Percentiles rank a stretch among this genome's conserved stretches.
phyloP scores from a whole-genome alignment of 345 rosid genomes.

The Moringa oleifera region DNA sequence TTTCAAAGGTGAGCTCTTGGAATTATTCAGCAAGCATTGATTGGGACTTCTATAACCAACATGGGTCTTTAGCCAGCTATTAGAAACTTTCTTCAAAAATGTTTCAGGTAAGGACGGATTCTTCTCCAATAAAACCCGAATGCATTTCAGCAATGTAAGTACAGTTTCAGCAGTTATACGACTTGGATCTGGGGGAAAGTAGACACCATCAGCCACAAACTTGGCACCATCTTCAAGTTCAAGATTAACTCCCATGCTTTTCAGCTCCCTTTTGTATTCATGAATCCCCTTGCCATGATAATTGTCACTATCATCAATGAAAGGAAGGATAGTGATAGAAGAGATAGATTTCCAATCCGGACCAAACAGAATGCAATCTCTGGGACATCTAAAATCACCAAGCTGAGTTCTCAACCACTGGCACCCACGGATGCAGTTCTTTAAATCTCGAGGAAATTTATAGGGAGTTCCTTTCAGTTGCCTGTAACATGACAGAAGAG shows the following conservation, averaged over 20 bases:
- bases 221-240: constrained; percentile 40
- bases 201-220: constrained; percentile 37
- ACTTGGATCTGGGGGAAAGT: constrained; percentile 27
- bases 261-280: constrained; percentile 41
- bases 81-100: constrained; percentile 29
- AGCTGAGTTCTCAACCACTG: constrained; percentile 59
- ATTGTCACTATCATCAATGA: constrained; percentile 42
- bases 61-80: constrained; percentile 52
- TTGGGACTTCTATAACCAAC: constrained; percentile 48
- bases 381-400: constrained; percentile 49
- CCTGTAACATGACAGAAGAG: constrained; percentile 45
- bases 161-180: constrained; percentile 26
- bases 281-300: constrained; percentile 44
- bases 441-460: constrained; percentile 29
- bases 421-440: constrained; percentile 26
- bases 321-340: constrained; percentile 48
- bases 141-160: constrained; percentile 42
- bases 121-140: constrained; percentile 24
- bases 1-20: constrained; percentile 23
- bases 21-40: constrained; percentile 39
- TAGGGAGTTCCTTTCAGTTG: constrained; percentile 13
- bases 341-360: constrained; percentile 50
- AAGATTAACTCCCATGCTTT: constrained; percentile 34
- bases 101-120: constrained; percentile 21
- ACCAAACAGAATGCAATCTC: constrained; percentile 50